Evolutionary conservation across 73 alveolate species (phyloP), one percentile per base, ranked within the genome.

Genomic region (Uronychia setigera): DNA sequence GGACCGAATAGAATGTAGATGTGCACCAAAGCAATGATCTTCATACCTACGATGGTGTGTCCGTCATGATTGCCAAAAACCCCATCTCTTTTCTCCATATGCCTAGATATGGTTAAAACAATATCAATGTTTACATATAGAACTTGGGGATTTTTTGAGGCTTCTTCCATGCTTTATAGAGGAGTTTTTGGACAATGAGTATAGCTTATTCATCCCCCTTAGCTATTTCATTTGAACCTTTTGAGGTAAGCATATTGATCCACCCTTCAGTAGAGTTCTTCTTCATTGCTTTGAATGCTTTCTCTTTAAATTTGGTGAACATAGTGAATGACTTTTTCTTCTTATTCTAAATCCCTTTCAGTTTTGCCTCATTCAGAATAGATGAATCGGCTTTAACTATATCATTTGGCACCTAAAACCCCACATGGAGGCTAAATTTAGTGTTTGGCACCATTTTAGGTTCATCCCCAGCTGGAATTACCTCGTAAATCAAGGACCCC

Each of bases 141-240:
- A 80, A 80, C 33, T 57, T 35, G 25, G 83, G 25, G 26, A 80
- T 80, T 46, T 80, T 80, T n/a, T n/a, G 31, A 35, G 87, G 79
- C 59, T 80, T 80, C 35, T 80, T 35, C 80, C 80, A 58, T 29
- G 87, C 87, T 58, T 80, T 80, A 13, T 29, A 30, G 28, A 80
- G 26, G 1, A 80, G 81, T 80, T 80, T 80, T 14, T 29, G 29
- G 31, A 80, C 13, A 35, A 59, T 9, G 58, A 27, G 30, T 26
- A 31, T 14, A 26, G 28, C 30, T n/a, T 32, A 35, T 14, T 35
- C 14, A 35, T 80, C 83, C 83, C 87, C 34, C 83, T 80, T 57
- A 80, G 79, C 80, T 80, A 57, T 26, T 80, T 57, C 81, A 74
- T 5, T 74, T 35, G 58, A 27, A 25, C 0, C 32, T 35, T 59